phyloP scores from a whole-genome alignment of 768 basidiomycete species.

The Rhodotorula kratochvilovae region DNA sequence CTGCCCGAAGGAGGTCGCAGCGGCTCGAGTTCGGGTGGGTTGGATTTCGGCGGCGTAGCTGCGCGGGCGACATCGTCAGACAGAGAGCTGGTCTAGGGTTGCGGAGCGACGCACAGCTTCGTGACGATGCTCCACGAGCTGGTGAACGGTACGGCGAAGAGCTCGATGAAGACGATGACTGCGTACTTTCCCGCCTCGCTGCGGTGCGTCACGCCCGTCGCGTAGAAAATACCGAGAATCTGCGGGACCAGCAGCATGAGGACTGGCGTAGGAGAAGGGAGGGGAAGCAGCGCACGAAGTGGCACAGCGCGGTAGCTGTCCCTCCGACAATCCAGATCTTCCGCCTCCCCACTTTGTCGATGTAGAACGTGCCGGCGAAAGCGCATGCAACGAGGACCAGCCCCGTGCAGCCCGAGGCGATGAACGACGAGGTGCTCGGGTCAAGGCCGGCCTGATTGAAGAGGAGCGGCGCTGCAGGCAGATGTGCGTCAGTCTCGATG shows the following conservation, averaged over 20 bases:
- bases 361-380: constrained; percentile 5
- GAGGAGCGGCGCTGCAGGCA: constrained; percentile 47
- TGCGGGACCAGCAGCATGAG: background rate
- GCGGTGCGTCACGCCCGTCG: constrained; percentile 46
- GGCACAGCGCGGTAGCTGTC: constrained; percentile 49
- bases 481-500: background rate
- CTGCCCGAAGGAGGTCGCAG: constrained; percentile 41
- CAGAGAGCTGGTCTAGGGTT: too few species aligned
- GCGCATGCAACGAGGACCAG: constrained; percentile 50
- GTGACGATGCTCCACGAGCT: constrained; percentile 52
- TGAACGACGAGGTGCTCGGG: background rate
- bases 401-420: constrained; percentile 45
- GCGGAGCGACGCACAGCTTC: constrained; percentile 27
- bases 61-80: background rate
- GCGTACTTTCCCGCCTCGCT: constrained; percentile 47
- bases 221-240: constrained; percentile 52
- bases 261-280: too few species aligned
- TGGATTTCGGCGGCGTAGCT: constrained; percentile 52
- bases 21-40: constrained; percentile 53
- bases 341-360: constrained; percentile 42
- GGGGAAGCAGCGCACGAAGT: constrained; percentile 47
- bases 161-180: constrained; percentile 54
- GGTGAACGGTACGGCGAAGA: constrained; percentile 53
- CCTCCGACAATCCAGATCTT: constrained; percentile 53
- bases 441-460: constrained; percentile 54